These are phyloP conservation scores for Pilaira anomala DNA, from an alignment of 192 early-diverging fungal genomes.

Conservation along the genomic window DNA sequence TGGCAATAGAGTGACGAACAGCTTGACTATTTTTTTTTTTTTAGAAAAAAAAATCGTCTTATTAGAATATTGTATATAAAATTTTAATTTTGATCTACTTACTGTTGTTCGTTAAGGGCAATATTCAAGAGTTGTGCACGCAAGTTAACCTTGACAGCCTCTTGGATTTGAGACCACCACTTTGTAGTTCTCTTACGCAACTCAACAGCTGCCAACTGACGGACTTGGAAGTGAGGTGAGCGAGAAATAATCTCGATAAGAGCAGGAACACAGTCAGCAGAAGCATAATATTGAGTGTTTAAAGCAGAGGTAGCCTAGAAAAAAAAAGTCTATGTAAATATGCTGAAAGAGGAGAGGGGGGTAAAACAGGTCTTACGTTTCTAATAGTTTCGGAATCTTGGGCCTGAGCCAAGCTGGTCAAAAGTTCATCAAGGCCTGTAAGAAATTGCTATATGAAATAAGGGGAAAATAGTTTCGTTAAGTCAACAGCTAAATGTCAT, in stretches of 20 bases:
- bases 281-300: conserved; percentile 69
- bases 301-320: conserved; percentile 67
- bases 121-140: conserved; percentile 68
- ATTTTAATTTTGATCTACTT: conserved; percentile 18
- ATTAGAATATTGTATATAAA: neutral
- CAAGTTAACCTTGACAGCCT: conserved; percentile 51
- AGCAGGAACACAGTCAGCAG: conserved; percentile 75
- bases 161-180: conserved; percentile 73
- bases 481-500: too few relatives aligned
- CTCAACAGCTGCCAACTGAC: conserved; percentile 88
- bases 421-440: conserved; percentile 32
- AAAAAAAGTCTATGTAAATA: neutral
- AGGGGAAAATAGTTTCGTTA: too few relatives aligned
- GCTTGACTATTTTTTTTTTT: conserved; percentile 46
- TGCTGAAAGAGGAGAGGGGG: neutral
- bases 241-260: conserved; percentile 69
- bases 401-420: conserved; percentile 34
- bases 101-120: conserved; percentile 72
- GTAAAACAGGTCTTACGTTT: conserved; percentile 26
- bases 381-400: conserved; percentile 41
- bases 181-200: conserved; percentile 76
- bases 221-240: conserved; percentile 64
- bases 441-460: conserved; percentile 29
- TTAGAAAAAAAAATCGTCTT: conserved; percentile 7
- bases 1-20: conserved; percentile 75